These are phyloP conservation scores for Striga asiatica DNA, from an alignment of 257 asterid species.

Conservation along the genomic window DNA sequence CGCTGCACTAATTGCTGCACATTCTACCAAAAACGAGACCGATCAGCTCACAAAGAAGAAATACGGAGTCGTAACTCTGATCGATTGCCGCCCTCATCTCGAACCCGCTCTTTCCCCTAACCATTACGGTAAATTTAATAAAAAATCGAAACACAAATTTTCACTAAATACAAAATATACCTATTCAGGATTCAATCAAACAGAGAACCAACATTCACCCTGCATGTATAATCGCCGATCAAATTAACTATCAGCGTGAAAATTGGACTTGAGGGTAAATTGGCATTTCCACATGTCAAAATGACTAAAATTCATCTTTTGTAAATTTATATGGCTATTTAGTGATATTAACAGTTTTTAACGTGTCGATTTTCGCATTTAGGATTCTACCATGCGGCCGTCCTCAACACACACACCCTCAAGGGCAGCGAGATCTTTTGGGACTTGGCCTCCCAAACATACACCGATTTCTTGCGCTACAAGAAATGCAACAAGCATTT, in stretches of 20 bases:
- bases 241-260: no score
- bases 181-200: no score
- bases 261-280: no score
- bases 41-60: conserved; percentile 37
- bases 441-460: conserved; percentile 36
- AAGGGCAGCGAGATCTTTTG: conserved; percentile 37
- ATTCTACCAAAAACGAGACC: conserved; percentile 19
- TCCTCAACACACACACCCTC: conserved; percentile 40
- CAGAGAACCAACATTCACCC: background rate
- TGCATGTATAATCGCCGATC: no score
- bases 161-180: no score
- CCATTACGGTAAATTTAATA: conserved; percentile 46
- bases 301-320: no score
- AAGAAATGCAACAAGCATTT: conserved; percentile 49
- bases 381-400: conserved; percentile 57
- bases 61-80: conserved; percentile 52
- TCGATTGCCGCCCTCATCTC: conserved; percentile 50
- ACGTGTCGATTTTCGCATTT: no score
- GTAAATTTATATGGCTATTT: no score
- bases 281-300: no score
- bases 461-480: conserved; percentile 24
- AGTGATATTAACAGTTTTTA: no score
- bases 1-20: conserved; percentile 50
- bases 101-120: conserved; percentile 41
- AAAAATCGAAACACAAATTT: no score